phyloP scores from a whole-genome alignment of 257 asterid genomes.

The Verbascum thapsus region DNA sequence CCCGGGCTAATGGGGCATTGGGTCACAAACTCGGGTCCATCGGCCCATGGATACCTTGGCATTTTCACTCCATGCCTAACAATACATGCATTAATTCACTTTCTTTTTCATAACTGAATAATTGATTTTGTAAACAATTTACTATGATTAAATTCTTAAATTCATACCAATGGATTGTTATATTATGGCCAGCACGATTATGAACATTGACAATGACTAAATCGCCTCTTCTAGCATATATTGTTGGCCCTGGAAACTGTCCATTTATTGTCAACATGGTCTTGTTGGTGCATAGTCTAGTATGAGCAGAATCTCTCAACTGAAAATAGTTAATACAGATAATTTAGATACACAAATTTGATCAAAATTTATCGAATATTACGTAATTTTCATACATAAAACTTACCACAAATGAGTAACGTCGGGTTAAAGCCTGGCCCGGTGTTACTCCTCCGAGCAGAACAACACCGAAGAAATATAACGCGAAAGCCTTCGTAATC shows the following conservation, averaged over 20 bases:
- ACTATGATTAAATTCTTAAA: not conserved
- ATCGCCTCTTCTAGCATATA: conserved; percentile 42
- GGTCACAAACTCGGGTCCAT: conserved; percentile 64
- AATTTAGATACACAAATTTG: not conserved
- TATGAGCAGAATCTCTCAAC: conserved; percentile 35
- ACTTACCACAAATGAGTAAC: conserved; percentile 38
- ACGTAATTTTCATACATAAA: not conserved
- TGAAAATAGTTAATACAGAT: conserved; percentile 14
- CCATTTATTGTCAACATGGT: conserved; percentile 49
- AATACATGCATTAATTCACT: too few species aligned
- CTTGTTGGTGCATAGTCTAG: conserved; percentile 43
- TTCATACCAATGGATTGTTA: conserved; percentile 48
- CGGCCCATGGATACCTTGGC: conserved; percentile 69
- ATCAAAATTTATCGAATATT: not conserved
- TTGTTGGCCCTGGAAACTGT: conserved; percentile 47
- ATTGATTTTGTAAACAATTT: not conserved
- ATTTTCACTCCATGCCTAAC: conserved; percentile 71
- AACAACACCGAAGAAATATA: conserved; percentile 22
- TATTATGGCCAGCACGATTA: conserved; percentile 30
- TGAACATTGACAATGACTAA: conserved; percentile 36
- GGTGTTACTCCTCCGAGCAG: conserved; percentile 26
- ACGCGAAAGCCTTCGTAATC: conserved; percentile 14
- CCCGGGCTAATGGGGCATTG: conserved; percentile 69
- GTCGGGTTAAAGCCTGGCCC: conserved; percentile 30
- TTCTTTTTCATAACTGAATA: too few species aligned